phyloP scores from a whole-genome alignment of 352 stramenopile species.

The Phytophthora megakarya region DNA sequence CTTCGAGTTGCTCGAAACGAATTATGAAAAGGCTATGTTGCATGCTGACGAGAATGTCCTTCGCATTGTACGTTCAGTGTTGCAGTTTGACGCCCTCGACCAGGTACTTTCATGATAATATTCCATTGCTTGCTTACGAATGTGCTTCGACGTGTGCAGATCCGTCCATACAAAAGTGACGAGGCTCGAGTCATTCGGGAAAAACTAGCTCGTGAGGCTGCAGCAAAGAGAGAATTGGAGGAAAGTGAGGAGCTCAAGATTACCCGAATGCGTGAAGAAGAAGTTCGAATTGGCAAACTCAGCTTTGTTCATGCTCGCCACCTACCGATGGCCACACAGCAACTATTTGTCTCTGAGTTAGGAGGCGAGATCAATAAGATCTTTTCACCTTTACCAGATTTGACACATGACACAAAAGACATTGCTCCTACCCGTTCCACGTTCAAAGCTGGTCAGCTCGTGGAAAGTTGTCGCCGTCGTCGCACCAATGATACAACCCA shows the following conservation, averaged over 20 bases:
- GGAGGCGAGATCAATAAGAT: conserved; percentile 43
- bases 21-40: conserved; percentile 65
- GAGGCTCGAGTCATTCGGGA: conserved; percentile 56
- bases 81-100: conserved; percentile 49
- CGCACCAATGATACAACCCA: conserved; percentile 34
- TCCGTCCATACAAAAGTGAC: conserved; percentile 60
- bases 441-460: conserved; percentile 42
- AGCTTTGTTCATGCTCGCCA: conserved; percentile 46
- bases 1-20: conserved; percentile 56
- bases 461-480: conserved; percentile 57
- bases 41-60: conserved; percentile 67
- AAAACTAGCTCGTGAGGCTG: conserved; percentile 45
- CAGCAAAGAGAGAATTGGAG: conserved; percentile 50
- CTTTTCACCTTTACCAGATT: conserved; percentile 28
- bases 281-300: conserved; percentile 43
- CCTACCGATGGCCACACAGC: conserved; percentile 45
- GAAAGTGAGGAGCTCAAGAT: conserved; percentile 47
- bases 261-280: conserved; percentile 34
- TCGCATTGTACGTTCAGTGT: conserved; percentile 38
- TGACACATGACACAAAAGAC: not conserved
- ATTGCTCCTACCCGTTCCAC: not conserved
- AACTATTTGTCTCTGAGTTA: conserved; percentile 49
- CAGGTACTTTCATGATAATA: conserved; percentile 25
- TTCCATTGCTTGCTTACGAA: too few species aligned
- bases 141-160: conserved; percentile 39